These are phyloP conservation scores for Lojkania enalia DNA, from an alignment of 2,329 filamentous ascomycete genomes.

Conservation along the genomic window DNA sequence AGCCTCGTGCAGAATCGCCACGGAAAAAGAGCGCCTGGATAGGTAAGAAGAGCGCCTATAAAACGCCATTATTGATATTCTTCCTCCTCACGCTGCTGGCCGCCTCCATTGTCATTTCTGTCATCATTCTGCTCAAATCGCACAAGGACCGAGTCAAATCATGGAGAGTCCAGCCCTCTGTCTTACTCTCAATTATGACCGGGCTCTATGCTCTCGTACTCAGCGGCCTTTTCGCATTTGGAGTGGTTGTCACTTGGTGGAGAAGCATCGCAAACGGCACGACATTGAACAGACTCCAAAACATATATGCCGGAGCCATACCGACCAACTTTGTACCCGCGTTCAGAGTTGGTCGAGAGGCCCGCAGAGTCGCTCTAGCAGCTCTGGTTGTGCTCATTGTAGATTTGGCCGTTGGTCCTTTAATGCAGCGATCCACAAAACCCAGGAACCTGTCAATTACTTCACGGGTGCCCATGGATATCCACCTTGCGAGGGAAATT, in stretches of 20 bases:
- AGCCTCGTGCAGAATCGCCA: conserved; percentile 7
- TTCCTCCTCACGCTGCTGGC: conserved; percentile 8
- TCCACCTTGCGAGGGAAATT: conserved; percentile 15
- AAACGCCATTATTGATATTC: conserved; percentile 9
- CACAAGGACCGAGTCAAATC: conserved; percentile 9
- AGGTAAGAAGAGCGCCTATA: conserved; percentile 8
- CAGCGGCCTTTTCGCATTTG: conserved; percentile 13
- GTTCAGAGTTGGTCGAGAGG: conserved; percentile 13
- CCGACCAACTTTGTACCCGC: conserved; percentile 11
- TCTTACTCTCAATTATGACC: conserved; percentile 15
- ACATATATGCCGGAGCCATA: conserved; percentile 9
- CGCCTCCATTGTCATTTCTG: conserved; percentile 7
- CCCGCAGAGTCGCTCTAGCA: conserved; percentile 16
- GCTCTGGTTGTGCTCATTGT: conserved; percentile 11
- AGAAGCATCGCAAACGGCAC: conserved; percentile 19
- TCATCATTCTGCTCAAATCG: conserved; percentile 13
- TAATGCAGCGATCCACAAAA: conserved; percentile 15
- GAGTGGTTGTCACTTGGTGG: conserved; percentile 22
- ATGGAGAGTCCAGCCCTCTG: conserved; percentile 15
- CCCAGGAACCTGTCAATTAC: conserved; percentile 1
- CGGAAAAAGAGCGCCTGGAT: conserved; percentile 1
- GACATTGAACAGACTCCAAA: conserved; percentile 18
- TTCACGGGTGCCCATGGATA: conserved; percentile 11
- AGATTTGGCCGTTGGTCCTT: conserved; percentile 14
- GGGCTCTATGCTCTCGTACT: conserved; percentile 15